Percentiles rank a stretch among this genome's conserved stretches.
These are phyloP conservation scores for Paramecium tetraurelia DNA, from an alignment of 73 alveolate genomes.

Conservation along the genomic window DNA sequence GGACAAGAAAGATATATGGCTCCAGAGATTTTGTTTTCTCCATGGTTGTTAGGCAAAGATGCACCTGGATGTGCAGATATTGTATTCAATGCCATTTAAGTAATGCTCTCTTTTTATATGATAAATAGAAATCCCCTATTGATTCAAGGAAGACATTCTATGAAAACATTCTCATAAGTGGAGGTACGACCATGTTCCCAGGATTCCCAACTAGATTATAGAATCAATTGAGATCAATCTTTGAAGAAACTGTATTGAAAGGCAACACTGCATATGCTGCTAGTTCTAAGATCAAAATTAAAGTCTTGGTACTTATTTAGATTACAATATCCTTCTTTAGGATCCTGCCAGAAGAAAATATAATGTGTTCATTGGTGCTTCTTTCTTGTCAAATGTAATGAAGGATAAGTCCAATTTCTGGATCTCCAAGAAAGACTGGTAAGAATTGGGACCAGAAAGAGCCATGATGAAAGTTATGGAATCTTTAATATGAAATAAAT, in stretches of 20 bases:
- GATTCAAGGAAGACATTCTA: conserved; percentile 74
- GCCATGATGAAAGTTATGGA: conserved; percentile 61
- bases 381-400: conserved; percentile 71
- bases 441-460: conserved; percentile 76
- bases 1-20: conserved; percentile 95
- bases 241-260: conserved; percentile 74
- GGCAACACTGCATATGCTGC: conserved; percentile 62
- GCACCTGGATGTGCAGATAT: conserved; percentile 87
- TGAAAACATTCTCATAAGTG: conserved; percentile 74
- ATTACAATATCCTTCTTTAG: neutral
- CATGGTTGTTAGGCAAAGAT: conserved; percentile 82
- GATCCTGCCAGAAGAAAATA: conserved; percentile 93
- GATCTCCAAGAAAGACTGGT: conserved; percentile 74
- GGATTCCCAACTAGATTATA: conserved; percentile 93
- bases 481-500: conserved; percentile 10
- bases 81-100: conserved; percentile 77
- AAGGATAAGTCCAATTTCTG: conserved; percentile 64
- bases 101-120: neutral
- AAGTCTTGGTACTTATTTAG: conserved; percentile 10
- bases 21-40: conserved; percentile 91
- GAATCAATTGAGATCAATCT: conserved; percentile 72
- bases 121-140: conserved; percentile 74
- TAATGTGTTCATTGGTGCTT: conserved; percentile 88
- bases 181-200: conserved; percentile 99
- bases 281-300: conserved; percentile 44